Evolutionary conservation across 148 eudicot genomes (phyloP), one percentile per base, ranked within the genome.

Genomic region (Chenopodium berlandieri): DNA sequence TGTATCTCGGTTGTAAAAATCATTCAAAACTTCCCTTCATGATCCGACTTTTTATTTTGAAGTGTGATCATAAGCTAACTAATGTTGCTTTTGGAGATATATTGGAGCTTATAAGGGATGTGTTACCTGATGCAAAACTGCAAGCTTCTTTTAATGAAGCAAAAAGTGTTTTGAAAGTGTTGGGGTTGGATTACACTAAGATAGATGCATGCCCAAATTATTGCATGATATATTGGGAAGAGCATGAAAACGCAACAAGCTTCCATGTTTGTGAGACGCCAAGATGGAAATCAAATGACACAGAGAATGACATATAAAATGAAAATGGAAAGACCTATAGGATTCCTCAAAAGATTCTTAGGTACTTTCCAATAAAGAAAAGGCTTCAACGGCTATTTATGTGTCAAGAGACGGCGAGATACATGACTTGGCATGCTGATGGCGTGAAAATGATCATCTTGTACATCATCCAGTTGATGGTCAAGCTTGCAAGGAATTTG

Each of bases 401-500:
- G 78, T 56, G 66, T 19, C 47, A 63, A 25, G 64, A 75, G 40
- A 75, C 78, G 22, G 47, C 27, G 3, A 27, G 16, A 6, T 31
- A 75, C 19, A 75, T 75, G 78, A 75, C 40, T 7, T 75, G 66
- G 66, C 66, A 75, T 75, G 25, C 34, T 50, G 10, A 52, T 27
- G 46, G 2, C 65, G 13, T 52, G 58, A 52, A 13, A 75, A 75
- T 14, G 32, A 50, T 75, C 20, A 19, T 25, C 13, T 47, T 1
- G 14, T 75, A 17, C 25, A 37, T 30, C 78, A 75, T 56, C 78
- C 11, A 2, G 7, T 5, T 40, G 44, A 76, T 76, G 79, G 79
- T 2, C 67, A 76, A 76, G 68, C 52, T 76, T 76, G 79, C 69
- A 62, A 76, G 37, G 69, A 62, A 7, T 76, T 76, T 76, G 31